Conservation (phyloP, 2,329 filamentous ascomycete species). For the Endothia cerciana region DNA sequence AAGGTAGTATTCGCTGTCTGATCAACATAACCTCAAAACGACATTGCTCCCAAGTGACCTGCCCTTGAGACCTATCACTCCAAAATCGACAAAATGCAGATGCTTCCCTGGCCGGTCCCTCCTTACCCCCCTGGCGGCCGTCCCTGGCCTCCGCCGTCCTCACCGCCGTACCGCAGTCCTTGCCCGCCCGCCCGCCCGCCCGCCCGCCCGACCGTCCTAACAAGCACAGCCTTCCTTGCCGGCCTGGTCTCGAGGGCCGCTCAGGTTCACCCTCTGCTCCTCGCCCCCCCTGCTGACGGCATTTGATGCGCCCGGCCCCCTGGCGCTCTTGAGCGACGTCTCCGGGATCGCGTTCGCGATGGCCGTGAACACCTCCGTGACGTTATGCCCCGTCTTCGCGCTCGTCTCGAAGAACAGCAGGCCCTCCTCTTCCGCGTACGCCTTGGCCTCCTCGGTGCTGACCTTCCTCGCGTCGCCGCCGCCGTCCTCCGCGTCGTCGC, state of each 20-base stretch:
- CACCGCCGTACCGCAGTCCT: too few relatives aligned
- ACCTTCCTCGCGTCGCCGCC: conserved; percentile 80
- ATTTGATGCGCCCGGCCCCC: conserved; percentile 68
- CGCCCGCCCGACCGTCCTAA: conserved; percentile 46
- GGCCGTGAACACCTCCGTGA: conserved; percentile 94
- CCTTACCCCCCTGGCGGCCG: neutral
- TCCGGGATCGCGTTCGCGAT: conserved; percentile 98
- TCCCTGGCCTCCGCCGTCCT: neutral
- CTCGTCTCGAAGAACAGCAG: conserved; percentile 97
- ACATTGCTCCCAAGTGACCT: conserved; percentile 29
- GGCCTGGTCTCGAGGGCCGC: conserved; percentile 71
- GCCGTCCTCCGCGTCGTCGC: conserved; percentile 60
- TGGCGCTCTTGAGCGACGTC: conserved; percentile 87
- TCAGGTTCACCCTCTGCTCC: conserved; percentile 82
- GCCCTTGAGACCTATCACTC: conserved; percentile 22
- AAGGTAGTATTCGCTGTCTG: conserved; percentile 28
- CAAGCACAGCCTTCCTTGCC: conserved; percentile 93
- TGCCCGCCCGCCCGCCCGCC: neutral
- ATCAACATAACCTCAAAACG: conserved; percentile 16
- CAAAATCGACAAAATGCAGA: conserved; percentile 23
- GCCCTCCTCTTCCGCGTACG: conserved; percentile 92
- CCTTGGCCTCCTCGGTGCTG: conserved; percentile 85
- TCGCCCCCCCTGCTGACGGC: conserved; percentile 63
- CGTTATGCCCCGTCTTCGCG: conserved; percentile 94
- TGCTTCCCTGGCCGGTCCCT: conserved; percentile 16